Evolutionary conservation across 352 stramenopile genomes (phyloP).

Genomic region (Plasmopara muralis): DNA sequence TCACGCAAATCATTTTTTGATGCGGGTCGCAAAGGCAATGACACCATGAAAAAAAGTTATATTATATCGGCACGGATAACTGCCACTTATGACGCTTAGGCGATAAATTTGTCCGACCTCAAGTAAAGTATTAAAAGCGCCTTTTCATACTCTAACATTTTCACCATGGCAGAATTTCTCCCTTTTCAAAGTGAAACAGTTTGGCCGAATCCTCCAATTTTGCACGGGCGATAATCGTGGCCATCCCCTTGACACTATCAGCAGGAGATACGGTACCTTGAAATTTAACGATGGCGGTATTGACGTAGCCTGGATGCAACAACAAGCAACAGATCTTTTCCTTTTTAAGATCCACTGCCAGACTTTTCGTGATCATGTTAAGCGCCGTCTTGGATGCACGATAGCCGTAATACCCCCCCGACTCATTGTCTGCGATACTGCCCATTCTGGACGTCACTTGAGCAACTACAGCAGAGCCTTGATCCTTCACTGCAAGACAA

Average conservation of each 20-base stretch:
- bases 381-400: constrained; percentile 69
- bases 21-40: background rate
- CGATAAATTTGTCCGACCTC: background rate
- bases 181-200: constrained; percentile 40
- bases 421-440: constrained; percentile 24
- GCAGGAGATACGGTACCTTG: constrained; percentile 25
- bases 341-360: constrained; percentile 36
- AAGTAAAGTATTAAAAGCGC: constrained; percentile 7
- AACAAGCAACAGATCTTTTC: constrained; percentile 52
- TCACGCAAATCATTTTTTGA: constrained; percentile 34
- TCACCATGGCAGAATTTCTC: constrained; percentile 42
- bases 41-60: constrained; percentile 4
- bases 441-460: constrained; percentile 53
- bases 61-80: constrained; percentile 5
- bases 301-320: constrained; percentile 57
- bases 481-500: constrained; percentile 19
- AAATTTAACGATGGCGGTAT: constrained; percentile 47
- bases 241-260: constrained; percentile 35
- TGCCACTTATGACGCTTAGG: background rate
- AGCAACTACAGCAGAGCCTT: constrained; percentile 32
- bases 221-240: constrained; percentile 28
- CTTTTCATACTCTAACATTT: background rate
- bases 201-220: constrained; percentile 40
- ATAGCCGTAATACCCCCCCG: constrained; percentile 55
- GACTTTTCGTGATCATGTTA: constrained; percentile 64